Percentiles rank a stretch among this genome's conserved stretches.
These are phyloP conservation scores for Aechmea fasciata DNA, from an alignment of 176 grass and related monocot genomes.

Conservation along the genomic window DNA sequence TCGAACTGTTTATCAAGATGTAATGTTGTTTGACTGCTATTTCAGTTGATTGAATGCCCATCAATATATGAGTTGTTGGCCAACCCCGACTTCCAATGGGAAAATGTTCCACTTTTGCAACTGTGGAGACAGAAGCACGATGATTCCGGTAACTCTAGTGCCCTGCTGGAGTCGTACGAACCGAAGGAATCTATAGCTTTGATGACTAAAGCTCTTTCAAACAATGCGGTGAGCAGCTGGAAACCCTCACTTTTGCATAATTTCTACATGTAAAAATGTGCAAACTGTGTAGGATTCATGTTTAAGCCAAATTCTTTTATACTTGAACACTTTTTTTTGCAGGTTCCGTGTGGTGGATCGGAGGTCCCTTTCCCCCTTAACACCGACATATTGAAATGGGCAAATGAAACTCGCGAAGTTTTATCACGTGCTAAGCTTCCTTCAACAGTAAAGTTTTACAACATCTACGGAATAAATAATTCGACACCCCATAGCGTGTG, in stretches of 20 bases:
- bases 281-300: neutral
- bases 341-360: conserved; percentile 58
- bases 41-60: conserved; percentile 91
- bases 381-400: conserved; percentile 74
- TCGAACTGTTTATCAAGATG: conserved; percentile 9
- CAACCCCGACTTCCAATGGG: conserved; percentile 52
- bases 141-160: conserved; percentile 39
- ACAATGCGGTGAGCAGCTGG: conserved; percentile 45
- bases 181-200: conserved; percentile 69
- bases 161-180: conserved; percentile 70
- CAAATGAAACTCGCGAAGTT: conserved; percentile 79
- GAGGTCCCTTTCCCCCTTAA: conserved; percentile 67
- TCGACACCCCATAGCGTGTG: conserved; percentile 78
- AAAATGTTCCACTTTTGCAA: conserved; percentile 70
- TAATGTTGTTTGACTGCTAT: conserved; percentile 10
- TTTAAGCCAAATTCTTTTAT: conserved; percentile 13
- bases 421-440: conserved; percentile 71
- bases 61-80: conserved; percentile 97
- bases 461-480: conserved; percentile 77
- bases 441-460: conserved; percentile 85
- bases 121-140: conserved; percentile 64
- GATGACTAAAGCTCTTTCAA: conserved; percentile 74
- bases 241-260: conserved; percentile 4
- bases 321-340: conserved; percentile 26
- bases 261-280: no score